phyloP scores from a whole-genome alignment of 2,329 filamentous ascomycete genomes.

The Aspergillus sp. region DNA sequence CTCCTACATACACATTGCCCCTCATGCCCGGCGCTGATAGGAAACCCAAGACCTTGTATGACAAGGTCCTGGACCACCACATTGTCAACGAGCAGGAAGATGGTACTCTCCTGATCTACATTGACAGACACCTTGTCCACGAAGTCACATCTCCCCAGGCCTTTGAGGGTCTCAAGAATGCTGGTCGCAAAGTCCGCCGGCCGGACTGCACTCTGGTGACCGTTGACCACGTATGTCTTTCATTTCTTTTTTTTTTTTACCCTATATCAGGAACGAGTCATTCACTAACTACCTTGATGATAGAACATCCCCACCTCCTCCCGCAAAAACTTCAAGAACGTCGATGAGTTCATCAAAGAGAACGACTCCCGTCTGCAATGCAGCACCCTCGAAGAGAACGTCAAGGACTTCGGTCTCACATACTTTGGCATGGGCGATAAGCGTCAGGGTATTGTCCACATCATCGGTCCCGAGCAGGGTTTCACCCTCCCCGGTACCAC shows the following conservation, averaged over 20 bases:
- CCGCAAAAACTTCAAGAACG: slow-evolving; percentile 90
- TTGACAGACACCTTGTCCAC: slow-evolving; percentile 94
- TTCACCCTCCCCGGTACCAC: slow-evolving; percentile 98
- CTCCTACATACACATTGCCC: slow-evolving; percentile 27
- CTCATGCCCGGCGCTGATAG: slow-evolving; percentile 75
- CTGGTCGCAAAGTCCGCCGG: slow-evolving; percentile 81
- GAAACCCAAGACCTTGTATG: slow-evolving; percentile 83
- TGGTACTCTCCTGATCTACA: slow-evolving; percentile 89
- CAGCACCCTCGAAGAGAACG: slow-evolving; percentile 93
- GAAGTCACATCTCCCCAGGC: slow-evolving; percentile 99
- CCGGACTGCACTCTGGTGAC: slow-evolving; percentile 97
- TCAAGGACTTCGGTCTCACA: slow-evolving; percentile 92
- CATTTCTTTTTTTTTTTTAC: neutral
- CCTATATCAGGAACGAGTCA: neutral
- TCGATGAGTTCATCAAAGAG: slow-evolving; percentile 91
- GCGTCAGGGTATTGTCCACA: slow-evolving; percentile 96
- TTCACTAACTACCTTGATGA: slow-evolving; percentile 9
- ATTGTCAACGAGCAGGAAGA: slow-evolving; percentile 94
- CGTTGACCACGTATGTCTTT: slow-evolving; percentile 80
- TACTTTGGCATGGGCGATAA: slow-evolving; percentile 97
- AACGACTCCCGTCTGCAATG: slow-evolving; percentile 92
- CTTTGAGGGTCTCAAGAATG: slow-evolving; percentile 92
- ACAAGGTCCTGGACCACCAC: slow-evolving; percentile 95
- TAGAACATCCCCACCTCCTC: slow-evolving; percentile 93
- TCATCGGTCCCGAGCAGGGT: slow-evolving; percentile 97